Evolutionary conservation across 169 alveolate genomes (phyloP).

Genomic region (Eimeria necatrix): DNA sequence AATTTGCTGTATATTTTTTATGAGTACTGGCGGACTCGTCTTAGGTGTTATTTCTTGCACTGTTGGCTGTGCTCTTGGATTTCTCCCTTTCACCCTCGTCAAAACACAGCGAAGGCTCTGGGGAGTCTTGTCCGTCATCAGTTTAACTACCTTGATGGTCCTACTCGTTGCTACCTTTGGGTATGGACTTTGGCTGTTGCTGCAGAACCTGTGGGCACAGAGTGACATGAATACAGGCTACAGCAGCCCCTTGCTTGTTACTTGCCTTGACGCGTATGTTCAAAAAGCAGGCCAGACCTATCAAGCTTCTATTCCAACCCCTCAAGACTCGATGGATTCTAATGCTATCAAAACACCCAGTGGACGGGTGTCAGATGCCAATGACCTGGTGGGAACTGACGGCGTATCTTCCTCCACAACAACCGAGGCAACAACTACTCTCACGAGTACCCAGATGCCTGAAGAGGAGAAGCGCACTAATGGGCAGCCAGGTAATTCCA

Average conservation of each 20-base stretch:
- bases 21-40: constrained; percentile 33
- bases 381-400: neutral
- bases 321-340: neutral
- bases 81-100: neutral
- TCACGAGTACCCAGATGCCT: neutral
- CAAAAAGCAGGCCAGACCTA: neutral
- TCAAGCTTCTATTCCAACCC: neutral
- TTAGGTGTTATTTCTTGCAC: constrained; percentile 36
- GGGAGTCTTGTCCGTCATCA: constrained; percentile 12
- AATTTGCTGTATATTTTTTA: constrained; percentile 6
- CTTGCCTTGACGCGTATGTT: constrained; percentile 3
- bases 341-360: neutral
- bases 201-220: constrained; percentile 7
- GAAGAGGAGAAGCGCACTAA: neutral
- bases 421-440: neutral
- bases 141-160: neutral
- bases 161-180: constrained; percentile 10
- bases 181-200: neutral
- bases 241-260: constrained; percentile 1
- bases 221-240: neutral
- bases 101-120: constrained; percentile 29
- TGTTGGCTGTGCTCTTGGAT: constrained; percentile 34
- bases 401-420: neutral
- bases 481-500: neutral
- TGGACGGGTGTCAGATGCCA: neutral